Evolutionary conservation across 345 rosid genomes (phyloP).

Genomic region (Euclidium syriacum): DNA sequence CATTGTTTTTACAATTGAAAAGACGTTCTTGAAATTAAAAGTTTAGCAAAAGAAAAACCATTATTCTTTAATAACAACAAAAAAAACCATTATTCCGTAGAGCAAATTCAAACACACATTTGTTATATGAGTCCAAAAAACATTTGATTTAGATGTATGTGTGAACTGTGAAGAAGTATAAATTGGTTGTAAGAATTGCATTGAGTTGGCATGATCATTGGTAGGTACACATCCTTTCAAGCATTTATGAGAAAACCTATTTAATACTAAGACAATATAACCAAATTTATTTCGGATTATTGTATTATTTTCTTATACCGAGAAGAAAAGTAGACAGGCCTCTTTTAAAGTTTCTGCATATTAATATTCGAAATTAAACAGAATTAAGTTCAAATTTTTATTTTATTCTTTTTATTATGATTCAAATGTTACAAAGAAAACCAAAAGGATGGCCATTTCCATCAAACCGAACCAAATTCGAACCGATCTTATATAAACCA

Average conservation of each 20-base stretch:
- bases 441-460: background rate
- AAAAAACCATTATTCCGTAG: no score
- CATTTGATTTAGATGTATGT: slow-evolving; percentile 16
- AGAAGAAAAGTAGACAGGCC: slow-evolving; percentile 2
- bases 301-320: background rate
- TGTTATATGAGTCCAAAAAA: slow-evolving; percentile 5
- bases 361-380: background rate
- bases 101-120: background rate
- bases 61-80: no score
- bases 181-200: slow-evolving; percentile 27
- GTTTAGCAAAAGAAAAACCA: no score
- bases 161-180: slow-evolving; percentile 12
- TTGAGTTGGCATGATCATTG: slow-evolving; percentile 26
- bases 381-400: no score
- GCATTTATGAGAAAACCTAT: slow-evolving; percentile 18
- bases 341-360: background rate
- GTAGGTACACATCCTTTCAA: slow-evolving; percentile 28
- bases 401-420: no score
- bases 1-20: no score
- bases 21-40: no score
- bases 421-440: background rate
- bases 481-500: background rate
- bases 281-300: background rate
- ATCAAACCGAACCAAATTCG: background rate
- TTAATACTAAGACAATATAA: background rate